Conservation (phyloP, 2,329 filamentous ascomycete genomes). For the Sclerotinia glacialis region DNA sequence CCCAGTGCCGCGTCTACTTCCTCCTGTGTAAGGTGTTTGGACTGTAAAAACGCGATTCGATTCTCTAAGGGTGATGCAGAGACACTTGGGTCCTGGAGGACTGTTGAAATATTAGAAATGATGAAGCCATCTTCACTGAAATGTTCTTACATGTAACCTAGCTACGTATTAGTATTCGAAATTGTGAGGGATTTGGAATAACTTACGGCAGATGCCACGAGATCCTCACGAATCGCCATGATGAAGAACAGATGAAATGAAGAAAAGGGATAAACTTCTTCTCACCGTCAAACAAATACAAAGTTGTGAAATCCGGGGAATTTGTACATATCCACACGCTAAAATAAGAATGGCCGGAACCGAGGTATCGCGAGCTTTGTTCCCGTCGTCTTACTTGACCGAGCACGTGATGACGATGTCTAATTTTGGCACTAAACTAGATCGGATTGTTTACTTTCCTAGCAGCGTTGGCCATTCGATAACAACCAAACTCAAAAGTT, state of each 20-base stretch:
- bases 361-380: conserved; percentile 24
- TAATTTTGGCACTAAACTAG: not conserved
- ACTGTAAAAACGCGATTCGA: conserved; percentile 86
- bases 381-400: not conserved
- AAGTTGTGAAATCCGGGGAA: conserved; percentile 14
- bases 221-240: conserved; percentile 91
- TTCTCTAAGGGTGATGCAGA: conserved; percentile 88
- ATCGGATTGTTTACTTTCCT: conserved; percentile 23
- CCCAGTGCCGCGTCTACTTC: conserved; percentile 85
- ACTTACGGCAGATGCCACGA: conserved; percentile 77
- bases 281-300: conserved; percentile 16
- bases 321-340: conserved; percentile 6
- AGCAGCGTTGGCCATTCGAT: conserved; percentile 12
- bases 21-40: conserved; percentile 95
- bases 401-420: conserved; percentile 7
- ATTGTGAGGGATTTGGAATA: conserved; percentile 7
- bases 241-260: conserved; percentile 27
- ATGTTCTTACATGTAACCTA: conserved; percentile 40
- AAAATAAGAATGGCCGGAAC: conserved; percentile 27
- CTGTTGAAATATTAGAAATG: conserved; percentile 46
- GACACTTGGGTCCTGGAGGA: conserved; percentile 92
- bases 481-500: conserved; percentile 2
- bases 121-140: not conserved
- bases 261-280: not conserved
- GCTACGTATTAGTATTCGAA: conserved; percentile 32